phyloP scores from a whole-genome alignment of 768 basidiomycete genomes.

The Russula griseocarnosa region DNA sequence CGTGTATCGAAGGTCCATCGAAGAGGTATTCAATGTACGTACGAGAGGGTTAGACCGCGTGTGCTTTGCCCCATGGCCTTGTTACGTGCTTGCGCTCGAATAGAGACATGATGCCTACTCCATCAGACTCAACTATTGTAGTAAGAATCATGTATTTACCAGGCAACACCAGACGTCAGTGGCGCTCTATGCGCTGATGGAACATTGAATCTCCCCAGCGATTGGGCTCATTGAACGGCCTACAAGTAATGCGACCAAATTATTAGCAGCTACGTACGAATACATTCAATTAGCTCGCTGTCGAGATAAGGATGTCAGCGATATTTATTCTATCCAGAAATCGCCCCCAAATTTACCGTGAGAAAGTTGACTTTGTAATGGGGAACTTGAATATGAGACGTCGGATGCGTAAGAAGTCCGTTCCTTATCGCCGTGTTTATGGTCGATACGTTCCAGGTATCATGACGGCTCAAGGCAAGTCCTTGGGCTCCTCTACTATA shows the following conservation, averaged over 20 bases:
- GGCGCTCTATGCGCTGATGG: background rate
- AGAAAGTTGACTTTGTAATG: background rate
- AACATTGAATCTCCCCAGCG: background rate
- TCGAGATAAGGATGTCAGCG: no score
- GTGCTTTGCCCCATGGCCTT: background rate
- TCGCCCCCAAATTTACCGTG: background rate
- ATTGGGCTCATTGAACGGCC: slow-evolving; percentile 2
- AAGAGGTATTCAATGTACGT: background rate
- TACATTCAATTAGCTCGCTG: background rate
- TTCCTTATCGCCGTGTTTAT: background rate
- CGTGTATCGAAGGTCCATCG: background rate
- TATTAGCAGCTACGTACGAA: slow-evolving; percentile 2
- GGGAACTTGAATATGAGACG: background rate
- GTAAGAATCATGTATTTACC: background rate
- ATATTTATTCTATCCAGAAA: slow-evolving; percentile 6
- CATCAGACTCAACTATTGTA: background rate
- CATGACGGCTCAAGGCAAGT: background rate
- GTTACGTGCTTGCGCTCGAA: background rate
- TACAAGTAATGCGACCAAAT: background rate
- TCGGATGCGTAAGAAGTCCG: background rate
- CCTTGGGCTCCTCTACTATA: background rate
- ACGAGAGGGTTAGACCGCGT: background rate
- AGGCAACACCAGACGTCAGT: background rate
- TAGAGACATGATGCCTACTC: background rate
- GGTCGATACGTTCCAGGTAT: background rate